These are phyloP conservation scores for Aschersonia sp. DNA, from an alignment of 2,329 filamentous ascomycete genomes.

Conservation along the genomic window DNA sequence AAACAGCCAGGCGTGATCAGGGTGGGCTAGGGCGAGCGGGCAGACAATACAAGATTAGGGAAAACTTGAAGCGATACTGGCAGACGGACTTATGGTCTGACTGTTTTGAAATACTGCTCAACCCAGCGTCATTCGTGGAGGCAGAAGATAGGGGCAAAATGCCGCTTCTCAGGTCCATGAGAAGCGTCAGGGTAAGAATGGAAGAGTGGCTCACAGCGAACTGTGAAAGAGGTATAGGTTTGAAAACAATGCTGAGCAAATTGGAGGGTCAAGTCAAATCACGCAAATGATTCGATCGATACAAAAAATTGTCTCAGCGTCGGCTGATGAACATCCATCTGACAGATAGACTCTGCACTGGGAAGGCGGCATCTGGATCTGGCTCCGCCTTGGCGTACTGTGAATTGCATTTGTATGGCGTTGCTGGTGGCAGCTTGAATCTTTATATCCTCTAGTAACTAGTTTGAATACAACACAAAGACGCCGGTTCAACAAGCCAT, in stretches of 20 bases:
- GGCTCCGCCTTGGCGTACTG: no score
- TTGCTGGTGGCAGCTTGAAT: no score
- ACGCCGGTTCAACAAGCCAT: no score
- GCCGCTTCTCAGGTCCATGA: constrained; percentile 62
- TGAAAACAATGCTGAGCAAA: constrained; percentile 56
- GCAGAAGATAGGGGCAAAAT: constrained; percentile 52
- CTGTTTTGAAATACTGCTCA: constrained; percentile 74
- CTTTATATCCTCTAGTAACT: no score
- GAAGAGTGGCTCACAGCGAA: constrained; percentile 70
- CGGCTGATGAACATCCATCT: no score
- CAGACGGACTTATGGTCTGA: constrained; percentile 81
- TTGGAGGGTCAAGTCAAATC: constrained; percentile 35
- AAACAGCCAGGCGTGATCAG: constrained; percentile 48
- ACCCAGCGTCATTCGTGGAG: constrained; percentile 55
- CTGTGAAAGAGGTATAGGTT: constrained; percentile 63
- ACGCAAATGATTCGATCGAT: constrained; percentile 11
- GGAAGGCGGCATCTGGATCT: no score
- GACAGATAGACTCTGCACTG: no score
- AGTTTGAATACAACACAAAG: no score
- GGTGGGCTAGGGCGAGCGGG: constrained; percentile 42
- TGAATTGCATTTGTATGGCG: no score
- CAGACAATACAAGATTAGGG: constrained; percentile 65
- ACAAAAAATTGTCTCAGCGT: no score
- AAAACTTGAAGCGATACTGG: constrained; percentile 89
- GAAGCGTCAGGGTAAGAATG: constrained; percentile 59